These are phyloP conservation scores for Septoria petroselini DNA, from an alignment of 2,329 filamentous ascomycete species.

Conservation along the genomic window DNA sequence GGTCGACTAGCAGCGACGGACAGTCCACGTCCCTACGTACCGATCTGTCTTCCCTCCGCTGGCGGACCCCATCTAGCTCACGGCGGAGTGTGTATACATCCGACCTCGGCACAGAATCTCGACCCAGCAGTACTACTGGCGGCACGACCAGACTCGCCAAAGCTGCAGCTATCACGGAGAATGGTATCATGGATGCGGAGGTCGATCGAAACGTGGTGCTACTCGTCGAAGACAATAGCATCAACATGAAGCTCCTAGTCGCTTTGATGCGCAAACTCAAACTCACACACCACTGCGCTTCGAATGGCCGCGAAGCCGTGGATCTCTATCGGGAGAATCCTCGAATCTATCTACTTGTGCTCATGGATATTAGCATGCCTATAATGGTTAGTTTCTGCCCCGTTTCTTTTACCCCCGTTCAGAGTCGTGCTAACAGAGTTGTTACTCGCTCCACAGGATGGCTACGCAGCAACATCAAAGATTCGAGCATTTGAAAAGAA, in stretches of 20 bases:
- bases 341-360: constrained; percentile 9
- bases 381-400: no score
- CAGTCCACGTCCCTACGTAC: no score
- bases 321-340: constrained; percentile 14
- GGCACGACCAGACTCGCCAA: no score
- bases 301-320: constrained; percentile 21
- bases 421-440: no score
- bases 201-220: constrained; percentile 15
- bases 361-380: constrained; percentile 42
- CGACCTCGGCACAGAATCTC: no score
- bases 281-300: constrained; percentile 15
- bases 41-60: no score
- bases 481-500: constrained; percentile 25
- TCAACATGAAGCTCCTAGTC: constrained; percentile 27
- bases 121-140: no score
- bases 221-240: constrained; percentile 31
- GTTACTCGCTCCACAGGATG: no score
- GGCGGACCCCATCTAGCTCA: no score
- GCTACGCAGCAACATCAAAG: constrained; percentile 24
- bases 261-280: constrained; percentile 25
- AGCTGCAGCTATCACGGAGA: background rate
- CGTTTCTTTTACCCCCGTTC: no score
- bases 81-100: no score
- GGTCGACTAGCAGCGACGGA: no score
- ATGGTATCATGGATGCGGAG: background rate